Percentiles rank a stretch among this genome's conserved stretches.
Conservation (phyloP, 345 rosid genomes). For the Eucalyptus urophylla region DNA sequence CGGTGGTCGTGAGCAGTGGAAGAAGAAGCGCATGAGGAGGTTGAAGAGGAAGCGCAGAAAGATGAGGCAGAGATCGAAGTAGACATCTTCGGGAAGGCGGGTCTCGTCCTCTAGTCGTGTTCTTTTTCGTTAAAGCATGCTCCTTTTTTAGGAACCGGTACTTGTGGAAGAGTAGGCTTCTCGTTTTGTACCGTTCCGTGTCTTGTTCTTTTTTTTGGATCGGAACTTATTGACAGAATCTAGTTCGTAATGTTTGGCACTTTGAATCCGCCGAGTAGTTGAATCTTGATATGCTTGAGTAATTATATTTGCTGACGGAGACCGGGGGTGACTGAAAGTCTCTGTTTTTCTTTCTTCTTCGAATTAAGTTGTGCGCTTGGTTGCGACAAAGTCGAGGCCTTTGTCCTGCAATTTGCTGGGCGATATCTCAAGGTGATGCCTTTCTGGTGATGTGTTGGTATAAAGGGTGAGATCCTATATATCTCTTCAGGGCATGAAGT, state of each 20-base stretch:
- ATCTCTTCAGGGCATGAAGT: neutral
- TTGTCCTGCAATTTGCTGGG: neutral
- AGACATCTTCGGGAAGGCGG: conserved; percentile 1
- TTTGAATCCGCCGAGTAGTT: neutral
- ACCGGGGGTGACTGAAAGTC: neutral
- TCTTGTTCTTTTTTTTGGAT: neutral
- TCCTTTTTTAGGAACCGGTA: neutral
- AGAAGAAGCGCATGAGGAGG: conserved; percentile 99
- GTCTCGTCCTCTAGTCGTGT: neutral
- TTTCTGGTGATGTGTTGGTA: neutral
- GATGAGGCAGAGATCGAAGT: conserved; percentile 99
- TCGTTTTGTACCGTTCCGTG: neutral
- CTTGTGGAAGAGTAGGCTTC: neutral
- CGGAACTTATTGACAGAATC: neutral
- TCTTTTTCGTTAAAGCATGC: neutral
- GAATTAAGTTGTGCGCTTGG: neutral
- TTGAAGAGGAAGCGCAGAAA: conserved; percentile 99
- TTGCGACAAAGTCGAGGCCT: neutral
- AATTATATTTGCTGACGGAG: neutral
- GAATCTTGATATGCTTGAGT: neutral
- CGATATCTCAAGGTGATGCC: neutral
- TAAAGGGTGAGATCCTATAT: neutral
- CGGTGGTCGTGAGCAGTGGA: conserved; percentile 43
- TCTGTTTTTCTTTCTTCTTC: neutral
- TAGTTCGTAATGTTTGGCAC: neutral